Evolutionary conservation across 352 stramenopile species (phyloP), one percentile per base, ranked within the genome.

Genomic region (Stramenopiles sp.): DNA sequence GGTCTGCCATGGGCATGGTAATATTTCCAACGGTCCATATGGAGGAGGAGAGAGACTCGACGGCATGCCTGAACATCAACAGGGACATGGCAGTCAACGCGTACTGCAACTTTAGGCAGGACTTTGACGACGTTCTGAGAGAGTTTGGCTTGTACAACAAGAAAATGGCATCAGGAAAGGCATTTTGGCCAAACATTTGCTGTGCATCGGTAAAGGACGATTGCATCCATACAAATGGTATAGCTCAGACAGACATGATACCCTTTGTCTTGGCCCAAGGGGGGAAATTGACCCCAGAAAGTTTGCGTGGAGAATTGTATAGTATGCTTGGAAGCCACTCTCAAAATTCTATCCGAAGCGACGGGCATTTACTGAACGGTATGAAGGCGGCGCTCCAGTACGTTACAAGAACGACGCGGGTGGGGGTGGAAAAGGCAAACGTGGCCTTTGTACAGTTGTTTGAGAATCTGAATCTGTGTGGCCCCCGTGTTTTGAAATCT

Each of bases 101-200:
- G 2, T 71, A 35, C 35, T 71, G 53, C 35, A 71, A 71, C 35
- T 71, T 71, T 71, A 71, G 6, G 12, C 6, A 31, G 35, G 6
- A 71, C 6, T 71, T 71, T 71, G 53, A 71, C 6, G 35, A 35
- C 12, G 35, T 71, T 2, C 35, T 71, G 12, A 35, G 31, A 6
- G 12, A 6, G 12, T 33, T 31, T 6, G 35, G 35, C 12, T 18
- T 53, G 12, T 12, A 53, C 25, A 12, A 53, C 12, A 53, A 53
- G 25, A 25, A 12, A 53, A 53, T 18, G 25, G 43, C 12, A 18
- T 71, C 35, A 6, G 43, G 12, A 53, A 53, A 53, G 25, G 43
- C 12, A 18, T 71, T 71, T 6, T 71, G 53, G 53, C 53, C 53
- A 71, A 71, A 71, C 35, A 71, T 71, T 6, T 71, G 53, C 35